A percentile compares a stretch with the other conserved stretches of the same genome.
Conservation (phyloP, 129 eudicot species). For the Logfia minima region DNA sequence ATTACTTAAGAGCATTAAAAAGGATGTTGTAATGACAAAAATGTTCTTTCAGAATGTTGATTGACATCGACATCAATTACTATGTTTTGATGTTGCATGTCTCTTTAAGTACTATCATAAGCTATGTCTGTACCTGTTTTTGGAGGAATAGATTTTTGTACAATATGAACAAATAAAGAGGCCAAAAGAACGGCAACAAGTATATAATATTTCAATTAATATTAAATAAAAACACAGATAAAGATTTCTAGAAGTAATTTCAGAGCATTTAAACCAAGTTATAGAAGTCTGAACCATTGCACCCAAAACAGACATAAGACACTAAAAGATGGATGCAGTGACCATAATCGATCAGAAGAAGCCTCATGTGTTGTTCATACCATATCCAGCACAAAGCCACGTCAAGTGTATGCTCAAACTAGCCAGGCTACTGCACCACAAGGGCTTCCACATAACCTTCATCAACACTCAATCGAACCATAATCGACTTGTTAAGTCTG, state of each 20-base stretch:
- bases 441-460: slow-evolving; percentile 31
- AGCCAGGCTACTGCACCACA: slow-evolving; percentile 32
- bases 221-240: not conserved
- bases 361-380: slow-evolving; percentile 31
- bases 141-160: too few relatives aligned
- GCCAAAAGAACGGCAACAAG: too few relatives aligned
- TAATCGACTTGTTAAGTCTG: slow-evolving; percentile 9
- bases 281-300: not conserved
- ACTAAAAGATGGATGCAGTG: not conserved
- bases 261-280: not conserved
- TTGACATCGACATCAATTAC: too few relatives aligned
- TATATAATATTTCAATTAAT: not conserved
- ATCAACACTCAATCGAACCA: slow-evolving; percentile 32
- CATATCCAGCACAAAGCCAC: slow-evolving; percentile 38
- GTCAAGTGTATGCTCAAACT: slow-evolving; percentile 37
- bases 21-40: too few relatives aligned
- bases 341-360: not conserved
- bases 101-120: too few relatives aligned
- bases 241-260: not conserved
- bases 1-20: too few relatives aligned
- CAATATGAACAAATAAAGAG: too few relatives aligned
- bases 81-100: too few relatives aligned
- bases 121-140: too few relatives aligned
- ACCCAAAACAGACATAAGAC: not conserved
- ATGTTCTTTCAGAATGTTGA: too few relatives aligned